Evolutionary conservation across 169 alveolate species (phyloP).

Genomic region (Neospora caninum): DNA sequence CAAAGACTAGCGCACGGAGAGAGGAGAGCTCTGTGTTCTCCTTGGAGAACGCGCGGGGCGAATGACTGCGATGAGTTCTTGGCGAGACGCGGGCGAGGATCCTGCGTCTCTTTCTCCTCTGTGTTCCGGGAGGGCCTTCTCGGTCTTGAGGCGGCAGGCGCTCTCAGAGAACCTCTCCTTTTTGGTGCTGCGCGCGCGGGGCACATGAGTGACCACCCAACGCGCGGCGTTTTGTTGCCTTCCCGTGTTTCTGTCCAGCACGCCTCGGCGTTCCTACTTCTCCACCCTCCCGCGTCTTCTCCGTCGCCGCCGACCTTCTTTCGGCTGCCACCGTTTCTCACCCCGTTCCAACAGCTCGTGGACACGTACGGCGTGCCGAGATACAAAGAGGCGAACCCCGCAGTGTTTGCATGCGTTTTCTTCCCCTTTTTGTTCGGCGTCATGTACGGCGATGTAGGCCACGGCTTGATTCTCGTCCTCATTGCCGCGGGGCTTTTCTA

Average conservation of each 20-base stretch:
- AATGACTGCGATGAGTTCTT: no score
- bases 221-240: no score
- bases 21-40: no score
- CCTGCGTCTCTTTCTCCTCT: background rate
- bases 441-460: conserved; percentile 99
- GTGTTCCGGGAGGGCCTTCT: no score
- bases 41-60: no score
- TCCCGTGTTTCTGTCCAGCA: conserved; percentile 19
- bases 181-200: no score
- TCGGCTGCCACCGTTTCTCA: background rate
- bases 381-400: conserved; percentile 98
- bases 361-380: conserved; percentile 99
- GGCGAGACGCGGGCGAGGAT: no score
- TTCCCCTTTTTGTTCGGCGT: conserved; percentile 99
- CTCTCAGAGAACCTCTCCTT: no score
- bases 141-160: no score
- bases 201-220: no score
- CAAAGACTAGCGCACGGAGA: no score
- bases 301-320: conserved; percentile 43
- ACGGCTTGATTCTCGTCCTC: conserved; percentile 90
- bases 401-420: conserved; percentile 94
- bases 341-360: conserved; percentile 75
- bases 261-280: conserved; percentile 54
- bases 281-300: background rate
- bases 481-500: conserved; percentile 58